Evolutionary conservation across 1,139 yeast species (phyloP).

Genomic region (Yamadazyma membranifaciens): DNA sequence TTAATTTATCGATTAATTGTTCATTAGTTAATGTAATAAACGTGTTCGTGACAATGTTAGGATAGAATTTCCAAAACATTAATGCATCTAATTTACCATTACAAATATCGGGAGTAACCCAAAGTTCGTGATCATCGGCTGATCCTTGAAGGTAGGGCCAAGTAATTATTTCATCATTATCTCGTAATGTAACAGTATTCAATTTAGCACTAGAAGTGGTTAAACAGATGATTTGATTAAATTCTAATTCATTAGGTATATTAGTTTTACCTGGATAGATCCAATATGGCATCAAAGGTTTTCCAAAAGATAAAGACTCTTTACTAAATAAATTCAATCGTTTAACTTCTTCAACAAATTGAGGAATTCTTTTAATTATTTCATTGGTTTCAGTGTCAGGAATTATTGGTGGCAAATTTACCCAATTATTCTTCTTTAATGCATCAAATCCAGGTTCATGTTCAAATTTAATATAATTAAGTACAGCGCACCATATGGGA

Average conservation of each 20-base stretch:
- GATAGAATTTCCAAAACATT: slow-evolving; percentile 53
- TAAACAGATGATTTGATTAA: slow-evolving; percentile 41
- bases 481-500: slow-evolving; percentile 89
- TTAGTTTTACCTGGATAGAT: slow-evolving; percentile 50
- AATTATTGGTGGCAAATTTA: slow-evolving; percentile 52
- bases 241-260: slow-evolving; percentile 5
- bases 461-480: slow-evolving; percentile 53
- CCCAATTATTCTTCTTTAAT: slow-evolving; percentile 12
- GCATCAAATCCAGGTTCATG: slow-evolving; percentile 15
- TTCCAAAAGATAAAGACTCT: slow-evolving; percentile 30
- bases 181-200: slow-evolving; percentile 39
- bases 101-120: slow-evolving; percentile 55
- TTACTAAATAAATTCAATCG: slow-evolving; percentile 36
- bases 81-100: slow-evolving; percentile 47
- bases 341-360: slow-evolving; percentile 46
- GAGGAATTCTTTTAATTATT: slow-evolving; percentile 49
- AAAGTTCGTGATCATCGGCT: slow-evolving; percentile 89
- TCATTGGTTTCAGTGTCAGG: slow-evolving; percentile 57
- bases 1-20: slow-evolving; percentile 17
- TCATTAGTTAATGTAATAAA: slow-evolving; percentile 34
- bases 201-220: slow-evolving; percentile 53
- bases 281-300: slow-evolving; percentile 70
- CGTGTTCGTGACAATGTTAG: slow-evolving; percentile 24
- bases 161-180: slow-evolving; percentile 9
- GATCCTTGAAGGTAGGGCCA: slow-evolving; percentile 80